phyloP scores from a whole-genome alignment of 495 filamentous ascomycete species.

The Daldinia concentrica region DNA sequence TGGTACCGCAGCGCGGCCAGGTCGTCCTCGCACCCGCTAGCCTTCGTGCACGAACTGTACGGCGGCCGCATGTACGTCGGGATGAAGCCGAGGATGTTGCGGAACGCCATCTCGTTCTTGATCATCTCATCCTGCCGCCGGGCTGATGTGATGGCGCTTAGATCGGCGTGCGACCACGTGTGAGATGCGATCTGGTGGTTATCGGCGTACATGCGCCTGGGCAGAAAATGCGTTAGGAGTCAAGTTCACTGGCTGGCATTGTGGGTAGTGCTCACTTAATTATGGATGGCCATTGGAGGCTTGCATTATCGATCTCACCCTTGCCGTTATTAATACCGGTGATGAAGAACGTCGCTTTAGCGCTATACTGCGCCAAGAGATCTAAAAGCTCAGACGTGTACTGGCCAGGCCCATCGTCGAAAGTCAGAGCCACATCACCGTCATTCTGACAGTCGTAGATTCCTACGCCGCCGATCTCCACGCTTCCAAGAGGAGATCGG shows the following conservation, averaged over 20 bases:
- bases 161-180: constrained; percentile 75
- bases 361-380: constrained; percentile 67
- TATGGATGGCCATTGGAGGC: constrained; percentile 41
- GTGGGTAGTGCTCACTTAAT: constrained; percentile 34
- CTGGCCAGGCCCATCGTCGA: constrained; percentile 71
- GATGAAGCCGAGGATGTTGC: constrained; percentile 73
- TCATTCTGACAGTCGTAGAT: constrained; percentile 66
- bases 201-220: constrained; percentile 66
- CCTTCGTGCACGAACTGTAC: constrained; percentile 66
- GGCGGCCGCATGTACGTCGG: constrained; percentile 84
- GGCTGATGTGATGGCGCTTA: constrained; percentile 60
- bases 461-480: constrained; percentile 59
- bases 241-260: background rate
- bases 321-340: constrained; percentile 73
- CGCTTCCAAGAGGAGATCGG: constrained; percentile 59
- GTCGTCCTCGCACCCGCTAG: constrained; percentile 57
- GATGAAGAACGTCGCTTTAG: constrained; percentile 76
- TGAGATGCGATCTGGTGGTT: constrained; percentile 79
- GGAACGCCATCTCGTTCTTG: constrained; percentile 74
- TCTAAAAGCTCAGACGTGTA: constrained; percentile 74
- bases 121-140: constrained; percentile 66
- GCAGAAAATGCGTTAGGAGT: background rate
- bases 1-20: constrained; percentile 70
- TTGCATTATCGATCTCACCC: constrained; percentile 59
- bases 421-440: constrained; percentile 72